Evolutionary conservation across 345 rosid genomes (phyloP).

Genomic region (Salix viminalis): DNA sequence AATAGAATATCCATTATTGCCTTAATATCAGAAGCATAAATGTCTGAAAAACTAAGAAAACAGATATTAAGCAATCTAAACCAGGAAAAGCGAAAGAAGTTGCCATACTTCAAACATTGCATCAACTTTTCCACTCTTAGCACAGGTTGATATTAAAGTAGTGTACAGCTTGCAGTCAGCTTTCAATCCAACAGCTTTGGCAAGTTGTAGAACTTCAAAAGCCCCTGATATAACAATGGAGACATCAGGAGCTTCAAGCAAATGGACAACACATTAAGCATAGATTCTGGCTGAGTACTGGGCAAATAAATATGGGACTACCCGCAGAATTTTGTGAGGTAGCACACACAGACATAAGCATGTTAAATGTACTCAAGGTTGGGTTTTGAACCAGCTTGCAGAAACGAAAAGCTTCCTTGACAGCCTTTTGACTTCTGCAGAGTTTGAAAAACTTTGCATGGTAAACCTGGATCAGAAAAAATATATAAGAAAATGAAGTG

Average conservation of each 20-base stretch:
- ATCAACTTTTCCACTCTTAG: conserved; percentile 91
- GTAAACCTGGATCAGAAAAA: conserved; percentile 51
- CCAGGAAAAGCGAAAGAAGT: conserved; percentile 16
- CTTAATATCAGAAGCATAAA: background rate
- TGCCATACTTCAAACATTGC: conserved; percentile 81
- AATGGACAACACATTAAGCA: background rate
- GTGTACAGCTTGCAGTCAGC: conserved; percentile 92
- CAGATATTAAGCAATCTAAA: background rate
- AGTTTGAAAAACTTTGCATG: conserved; percentile 71
- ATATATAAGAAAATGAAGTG: no score
- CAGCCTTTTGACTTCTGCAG: conserved; percentile 69
- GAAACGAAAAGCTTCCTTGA: conserved; percentile 81
- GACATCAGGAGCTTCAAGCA: conserved; percentile 20
- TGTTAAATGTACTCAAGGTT: conserved; percentile 87
- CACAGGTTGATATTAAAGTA: conserved; percentile 87
- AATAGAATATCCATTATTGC: background rate
- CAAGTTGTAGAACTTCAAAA: conserved; percentile 61
- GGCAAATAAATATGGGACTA: conserved; percentile 25
- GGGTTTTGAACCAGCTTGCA: conserved; percentile 75
- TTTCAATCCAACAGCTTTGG: conserved; percentile 58
- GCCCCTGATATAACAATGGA: conserved; percentile 50
- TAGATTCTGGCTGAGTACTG: background rate
- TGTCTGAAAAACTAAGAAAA: background rate
- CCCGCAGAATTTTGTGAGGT: conserved; percentile 69
- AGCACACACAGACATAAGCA: conserved; percentile 89